phyloP scores from a whole-genome alignment of 2,329 filamentous ascomycete genomes.

The Verticillium isaacii region DNA sequence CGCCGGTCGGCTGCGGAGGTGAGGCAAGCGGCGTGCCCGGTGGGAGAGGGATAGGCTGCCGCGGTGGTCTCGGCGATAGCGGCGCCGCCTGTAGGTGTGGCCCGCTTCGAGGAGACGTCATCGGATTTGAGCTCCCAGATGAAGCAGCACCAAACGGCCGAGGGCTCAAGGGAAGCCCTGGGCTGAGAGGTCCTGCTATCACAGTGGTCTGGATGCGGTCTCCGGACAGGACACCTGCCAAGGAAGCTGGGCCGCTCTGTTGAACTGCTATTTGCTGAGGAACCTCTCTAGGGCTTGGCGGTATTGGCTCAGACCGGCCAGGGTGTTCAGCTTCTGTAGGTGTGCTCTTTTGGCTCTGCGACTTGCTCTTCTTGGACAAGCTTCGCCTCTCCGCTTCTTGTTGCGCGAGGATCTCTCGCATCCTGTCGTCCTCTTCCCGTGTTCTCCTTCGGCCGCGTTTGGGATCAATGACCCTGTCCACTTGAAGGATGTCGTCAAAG shows the following conservation, averaged over 20 bases:
- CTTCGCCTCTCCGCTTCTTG: slow-evolving; percentile 68
- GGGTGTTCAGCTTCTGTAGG: slow-evolving; percentile 31
- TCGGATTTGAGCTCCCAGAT: background rate
- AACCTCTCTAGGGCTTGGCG: slow-evolving; percentile 30
- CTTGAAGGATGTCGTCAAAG: slow-evolving; percentile 73
- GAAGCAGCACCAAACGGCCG: slow-evolving; percentile 38
- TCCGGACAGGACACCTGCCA: slow-evolving; percentile 46
- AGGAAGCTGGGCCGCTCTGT: slow-evolving; percentile 40
- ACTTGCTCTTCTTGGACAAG: slow-evolving; percentile 68
- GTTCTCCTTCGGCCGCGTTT: slow-evolving; percentile 76
- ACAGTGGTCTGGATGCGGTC: slow-evolving; percentile 12
- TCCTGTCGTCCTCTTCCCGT: slow-evolving; percentile 78
- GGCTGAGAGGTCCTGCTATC: slow-evolving; percentile 33
- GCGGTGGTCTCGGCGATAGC: slow-evolving; percentile 67
- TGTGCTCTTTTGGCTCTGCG: slow-evolving; percentile 35
- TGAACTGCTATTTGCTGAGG: slow-evolving; percentile 27
- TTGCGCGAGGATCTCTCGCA: slow-evolving; percentile 64
- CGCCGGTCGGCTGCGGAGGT: slow-evolving; percentile 21
- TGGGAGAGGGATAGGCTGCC: slow-evolving; percentile 68
- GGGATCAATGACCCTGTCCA: slow-evolving; percentile 56
- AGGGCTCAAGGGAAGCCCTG: slow-evolving; percentile 56
- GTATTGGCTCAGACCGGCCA: slow-evolving; percentile 22
- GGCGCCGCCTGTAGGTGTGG: slow-evolving; percentile 39
- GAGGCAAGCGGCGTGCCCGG: slow-evolving; percentile 63
- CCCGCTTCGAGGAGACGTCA: background rate